Base-by-base conservation (phyloP, 192 early-diverging fungal species). In the Coemansia furcata region DNA sequence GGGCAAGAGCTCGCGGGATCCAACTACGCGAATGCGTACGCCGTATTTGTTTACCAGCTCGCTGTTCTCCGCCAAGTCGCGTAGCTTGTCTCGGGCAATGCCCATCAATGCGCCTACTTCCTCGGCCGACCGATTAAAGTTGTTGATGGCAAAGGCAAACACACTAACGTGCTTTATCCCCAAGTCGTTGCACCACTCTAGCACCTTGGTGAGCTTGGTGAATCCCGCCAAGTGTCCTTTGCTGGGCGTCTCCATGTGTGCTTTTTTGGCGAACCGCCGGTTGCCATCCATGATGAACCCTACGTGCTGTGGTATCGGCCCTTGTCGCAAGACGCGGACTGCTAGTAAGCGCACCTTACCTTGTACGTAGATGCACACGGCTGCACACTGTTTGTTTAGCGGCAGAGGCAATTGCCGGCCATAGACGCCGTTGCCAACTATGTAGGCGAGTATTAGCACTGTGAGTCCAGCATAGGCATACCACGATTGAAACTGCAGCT, bases 271-370 rank as follows among this genome's bases (percentile, higher is more conserved):
- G 73, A 86, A 99, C 32, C 98, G 88, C 37, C 98, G 83, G 82
- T 99, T 99, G 8, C 98, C 98, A 73, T 99, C 98, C 91, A 99
- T 94, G 47, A 99, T 92, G 72, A 99, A 95, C 3, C 90, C 95
- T 15, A 98, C 85, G 73, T 99, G 98, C 29, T 84, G 74, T 4
- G 98, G 98, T 12, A 99, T 85, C 1, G 90, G 87, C 7, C 96
- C 95, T 42, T 89, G 84, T 40, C 71, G 69, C 3, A 90, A 61
- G 6, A 85, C 49, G 14, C 63, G 74, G 0, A 85, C 68, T 1
- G 63, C 37, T 2, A 79, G 21, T 26, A 26, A 29, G 17, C 67
- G 55, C 9, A 64, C 7, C 43, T 44, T 35, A 23, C 23, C n/a
- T 43, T n/a, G 10, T 10, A 30, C 46, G 3, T 30, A 46, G 2